Evolutionary conservation across 306 rosid genomes (phyloP), one percentile per base, ranked within the genome.

Genomic region (Malus sylvestris): DNA sequence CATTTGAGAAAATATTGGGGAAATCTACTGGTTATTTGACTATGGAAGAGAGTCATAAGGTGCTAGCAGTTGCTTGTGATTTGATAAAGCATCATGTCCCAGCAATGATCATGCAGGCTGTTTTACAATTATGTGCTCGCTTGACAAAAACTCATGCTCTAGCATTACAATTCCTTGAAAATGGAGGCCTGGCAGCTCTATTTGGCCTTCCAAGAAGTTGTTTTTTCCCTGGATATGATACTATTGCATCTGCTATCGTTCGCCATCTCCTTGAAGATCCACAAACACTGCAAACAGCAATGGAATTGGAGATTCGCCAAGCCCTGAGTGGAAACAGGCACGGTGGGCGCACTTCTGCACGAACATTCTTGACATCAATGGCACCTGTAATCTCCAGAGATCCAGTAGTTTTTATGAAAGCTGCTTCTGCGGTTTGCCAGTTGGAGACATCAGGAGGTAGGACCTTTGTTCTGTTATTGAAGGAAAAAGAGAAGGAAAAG

Each of bases 221-320:
- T 76, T 89, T 96, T 82, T 96, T 96, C 87, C 97, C 96, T 77
- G 98, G 99, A 75, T 96, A 91, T 88, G 99, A 96, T 80, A 82
- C 96, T 80, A 90, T 96, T 84, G 99, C 91, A 67, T 91, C 99
- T 77, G 93, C 97, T 80, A 91, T 96, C 78, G 97, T 96, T 72
- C 93, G 96, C 19, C 99, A 92, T 89, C 98, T 96, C 68, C 97
- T 96, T 73, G 99, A 96, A 88, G 99, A 96, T 85, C 99, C 97
- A 29, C 99, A 96, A 70, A 96, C 99, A 25, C 88, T 96, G 76
- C 99, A 96, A 85, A 88, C 88, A 55, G 98, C 98, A 44, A 96
- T 96, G 98, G 99, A 96, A 73, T 88, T 88, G 87, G 99, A 92
- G 85, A 92, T 96, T 81, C 88, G 92, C 0, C 99, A 96, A 82